phyloP scores from a whole-genome alignment of 208 protist species.

The Leishmania turanica region DNA sequence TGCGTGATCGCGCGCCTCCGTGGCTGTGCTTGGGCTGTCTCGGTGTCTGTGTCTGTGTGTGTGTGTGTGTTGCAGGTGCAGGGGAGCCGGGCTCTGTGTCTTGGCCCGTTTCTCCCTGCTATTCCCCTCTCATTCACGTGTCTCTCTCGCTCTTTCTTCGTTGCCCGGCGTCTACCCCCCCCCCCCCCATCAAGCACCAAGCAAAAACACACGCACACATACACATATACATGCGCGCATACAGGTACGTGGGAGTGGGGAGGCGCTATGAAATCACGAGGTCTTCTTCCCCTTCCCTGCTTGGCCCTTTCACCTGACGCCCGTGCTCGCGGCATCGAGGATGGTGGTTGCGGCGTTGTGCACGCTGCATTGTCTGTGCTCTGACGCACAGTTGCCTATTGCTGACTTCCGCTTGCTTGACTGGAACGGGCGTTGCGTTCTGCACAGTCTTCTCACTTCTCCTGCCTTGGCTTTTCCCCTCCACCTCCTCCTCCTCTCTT shows the following conservation, averaged over 20 bases:
- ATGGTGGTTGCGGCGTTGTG: neutral
- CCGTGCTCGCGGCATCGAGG: neutral
- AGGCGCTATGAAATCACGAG: neutral
- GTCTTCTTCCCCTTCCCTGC: neutral
- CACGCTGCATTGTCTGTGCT: neutral
- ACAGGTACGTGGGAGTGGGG: neutral
- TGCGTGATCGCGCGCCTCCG: neutral
- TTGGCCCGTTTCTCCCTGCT: neutral
- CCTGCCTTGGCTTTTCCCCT: neutral
- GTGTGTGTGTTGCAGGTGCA: neutral
- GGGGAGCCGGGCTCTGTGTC: neutral
- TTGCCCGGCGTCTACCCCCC: neutral
- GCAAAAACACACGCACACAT: neutral
- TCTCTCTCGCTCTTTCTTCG: neutral
- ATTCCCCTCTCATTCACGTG: neutral
- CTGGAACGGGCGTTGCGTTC: neutral
- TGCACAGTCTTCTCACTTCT: neutral
- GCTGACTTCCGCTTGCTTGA: neutral
- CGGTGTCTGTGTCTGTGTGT: neutral
- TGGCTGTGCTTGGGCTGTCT: neutral
- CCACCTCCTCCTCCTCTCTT: neutral
- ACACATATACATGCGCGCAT: neutral
- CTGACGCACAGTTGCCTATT: neutral
- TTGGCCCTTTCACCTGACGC: neutral
- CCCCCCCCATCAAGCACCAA: neutral